Evolutionary conservation across 2,329 filamentous ascomycete species (phyloP).

Genomic region (Colletotrichum melonis): DNA sequence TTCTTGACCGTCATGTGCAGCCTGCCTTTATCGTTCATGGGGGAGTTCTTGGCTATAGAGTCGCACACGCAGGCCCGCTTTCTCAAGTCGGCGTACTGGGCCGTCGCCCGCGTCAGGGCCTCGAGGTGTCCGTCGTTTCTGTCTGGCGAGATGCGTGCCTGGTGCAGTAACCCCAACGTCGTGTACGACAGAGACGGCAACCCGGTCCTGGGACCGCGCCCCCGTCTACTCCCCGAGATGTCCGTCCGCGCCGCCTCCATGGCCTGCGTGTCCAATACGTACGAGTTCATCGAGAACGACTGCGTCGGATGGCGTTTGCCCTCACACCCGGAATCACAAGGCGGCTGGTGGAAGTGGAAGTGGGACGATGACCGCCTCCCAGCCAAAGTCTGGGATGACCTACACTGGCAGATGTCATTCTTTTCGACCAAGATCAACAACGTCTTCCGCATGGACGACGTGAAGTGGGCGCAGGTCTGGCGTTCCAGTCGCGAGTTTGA

Average conservation of each 20-base stretch:
- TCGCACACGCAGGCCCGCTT: background rate
- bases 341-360: background rate
- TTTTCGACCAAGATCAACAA: background rate
- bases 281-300: background rate
- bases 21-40: slow-evolving; percentile 19
- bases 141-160: slow-evolving; percentile 24
- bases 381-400: background rate
- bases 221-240: slow-evolving; percentile 23
- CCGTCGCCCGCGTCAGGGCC: slow-evolving; percentile 21
- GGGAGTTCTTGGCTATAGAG: background rate
- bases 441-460: slow-evolving; percentile 8
- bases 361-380: background rate
- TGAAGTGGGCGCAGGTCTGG: slow-evolving; percentile 9
- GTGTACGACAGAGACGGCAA: background rate
- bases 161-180: slow-evolving; percentile 21
- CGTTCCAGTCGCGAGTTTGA: slow-evolving; percentile 2
- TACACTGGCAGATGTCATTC: background rate
- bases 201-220: background rate
- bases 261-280: background rate
- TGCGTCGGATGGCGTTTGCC: background rate
- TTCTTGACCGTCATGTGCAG: slow-evolving; percentile 19
- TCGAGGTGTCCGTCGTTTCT: slow-evolving; percentile 13
- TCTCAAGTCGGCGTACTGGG: slow-evolving; percentile 16
- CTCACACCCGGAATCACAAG: background rate
- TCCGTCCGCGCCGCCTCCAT: slow-evolving; percentile 12